Conservation (phyloP, 164 flowering plant genomes). For the Magnolia sinica region DNA sequence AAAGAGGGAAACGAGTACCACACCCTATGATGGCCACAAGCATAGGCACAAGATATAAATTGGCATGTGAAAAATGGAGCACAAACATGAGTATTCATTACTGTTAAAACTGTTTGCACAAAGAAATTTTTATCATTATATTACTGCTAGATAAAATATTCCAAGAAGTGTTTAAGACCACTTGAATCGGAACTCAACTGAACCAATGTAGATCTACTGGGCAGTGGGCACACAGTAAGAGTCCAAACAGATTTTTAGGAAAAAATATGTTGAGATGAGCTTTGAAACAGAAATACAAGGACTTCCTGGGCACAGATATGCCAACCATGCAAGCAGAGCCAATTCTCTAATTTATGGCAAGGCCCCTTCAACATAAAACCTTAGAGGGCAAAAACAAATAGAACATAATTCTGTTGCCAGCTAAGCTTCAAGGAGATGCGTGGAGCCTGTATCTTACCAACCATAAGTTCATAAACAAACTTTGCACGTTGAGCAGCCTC, state of each 20-base stretch:
- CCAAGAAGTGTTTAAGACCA: neutral
- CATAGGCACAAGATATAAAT: neutral
- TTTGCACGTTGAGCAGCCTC: conserved; percentile 84
- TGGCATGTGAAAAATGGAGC: conserved; percentile 1
- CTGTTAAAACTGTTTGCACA: neutral
- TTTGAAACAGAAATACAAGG: neutral
- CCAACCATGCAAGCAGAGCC: neutral
- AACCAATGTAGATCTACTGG: neutral
- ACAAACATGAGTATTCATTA: neutral
- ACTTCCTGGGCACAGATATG: neutral
- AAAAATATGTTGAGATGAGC: neutral
- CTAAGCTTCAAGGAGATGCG: neutral
- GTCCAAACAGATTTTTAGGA: no score
- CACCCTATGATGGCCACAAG: neutral
- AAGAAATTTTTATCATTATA: neutral
- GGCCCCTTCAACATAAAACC: no score
- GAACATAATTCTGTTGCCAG: neutral
- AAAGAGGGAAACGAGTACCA: neutral
- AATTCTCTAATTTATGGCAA: neutral
- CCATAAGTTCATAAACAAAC: conserved; percentile 84
- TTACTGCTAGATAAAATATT: neutral
- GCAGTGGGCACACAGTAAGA: neutral
- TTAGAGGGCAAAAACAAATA: no score
- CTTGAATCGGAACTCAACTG: no score
- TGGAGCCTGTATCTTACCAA: conserved; percentile 42